These are phyloP conservation scores for Alisma plantagoaquatica DNA, from an alignment of 106 monocot species.

Conservation along the genomic window DNA sequence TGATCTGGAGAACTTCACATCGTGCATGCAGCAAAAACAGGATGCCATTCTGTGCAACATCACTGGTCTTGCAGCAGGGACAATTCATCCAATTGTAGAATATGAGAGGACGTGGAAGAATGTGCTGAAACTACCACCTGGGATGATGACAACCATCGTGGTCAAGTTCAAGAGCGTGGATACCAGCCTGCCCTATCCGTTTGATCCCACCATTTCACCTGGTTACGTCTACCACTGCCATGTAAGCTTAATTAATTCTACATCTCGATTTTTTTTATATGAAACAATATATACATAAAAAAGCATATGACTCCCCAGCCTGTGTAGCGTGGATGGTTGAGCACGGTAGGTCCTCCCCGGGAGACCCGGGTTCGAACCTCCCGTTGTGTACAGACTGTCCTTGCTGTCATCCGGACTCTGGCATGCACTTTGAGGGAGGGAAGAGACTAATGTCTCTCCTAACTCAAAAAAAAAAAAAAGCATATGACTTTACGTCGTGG, in stretches of 20 bases:
- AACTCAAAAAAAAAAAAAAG: too few relatives aligned
- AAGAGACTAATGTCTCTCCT: too few relatives aligned
- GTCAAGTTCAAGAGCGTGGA: slow-evolving; percentile 9
- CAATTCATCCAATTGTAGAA: neutral
- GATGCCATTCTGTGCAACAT: too few relatives aligned
- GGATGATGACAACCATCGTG: neutral
- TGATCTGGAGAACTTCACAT: neutral
- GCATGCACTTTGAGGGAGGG: too few relatives aligned
- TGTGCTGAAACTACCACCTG: slow-evolving; percentile 6
- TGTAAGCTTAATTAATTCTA: slow-evolving; percentile 46
- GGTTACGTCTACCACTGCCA: too few relatives aligned
- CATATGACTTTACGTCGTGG: too few relatives aligned
- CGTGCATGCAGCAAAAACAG: neutral
- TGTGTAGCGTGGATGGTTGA: too few relatives aligned
- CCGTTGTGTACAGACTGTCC: slow-evolving; percentile 67
- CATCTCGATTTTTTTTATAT: too few relatives aligned
- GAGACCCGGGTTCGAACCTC: too few relatives aligned
- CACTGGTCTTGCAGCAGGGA: slow-evolving; percentile 7
- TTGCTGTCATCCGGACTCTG: slow-evolving; percentile 71
- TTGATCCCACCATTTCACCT: too few relatives aligned
- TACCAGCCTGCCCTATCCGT: neutral
- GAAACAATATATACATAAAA: too few relatives aligned
- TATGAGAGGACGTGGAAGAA: slow-evolving; percentile 13
- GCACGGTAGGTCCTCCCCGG: too few relatives aligned
- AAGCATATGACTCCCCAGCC: slow-evolving; percentile 55